Evolutionary conservation across 352 stramenopile genomes (phyloP), one percentile per base, ranked within the genome.

Genomic region (Phytophthora fragariae): DNA sequence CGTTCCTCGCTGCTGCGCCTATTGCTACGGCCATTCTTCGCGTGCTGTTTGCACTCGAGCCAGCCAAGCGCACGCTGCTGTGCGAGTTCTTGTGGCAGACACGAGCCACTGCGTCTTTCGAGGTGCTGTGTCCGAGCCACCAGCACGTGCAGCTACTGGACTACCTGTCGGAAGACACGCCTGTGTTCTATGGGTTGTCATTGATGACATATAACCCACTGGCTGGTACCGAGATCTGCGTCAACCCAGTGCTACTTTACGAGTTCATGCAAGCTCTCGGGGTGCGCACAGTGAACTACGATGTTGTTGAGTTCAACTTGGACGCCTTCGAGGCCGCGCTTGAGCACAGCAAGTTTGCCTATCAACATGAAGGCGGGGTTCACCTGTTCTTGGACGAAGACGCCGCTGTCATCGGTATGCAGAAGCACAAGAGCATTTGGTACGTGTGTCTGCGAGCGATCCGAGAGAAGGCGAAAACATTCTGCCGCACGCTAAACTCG

Each of bases 371-470:
- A 75, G 89, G 89, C 21, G 78, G 81, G 5, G 89, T 95, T 44
- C 83, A 93, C 57, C 68, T 95, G 31, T 95, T 92, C 68, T 35
- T 94, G 47, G 85, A 95, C 52, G 74, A 67, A 11, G 53, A 76
- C 0, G 84, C 76, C 3, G 71, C 73, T 35, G 85, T 94, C n/a
- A 95, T 95, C 55, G 89, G 89, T 17, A 86, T 95, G 78, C 84
- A 95, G 65, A 95, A 95, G 72, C 81, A 87, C 76, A 94, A 95
- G 68, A 93, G 84, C 10, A 71, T 88, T n/a, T 95, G 89, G 89
- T 95, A 94, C 64, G 88, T 95, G 15, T 92, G 85, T 74, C 75
- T 95, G 56, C 88, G 88, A n/a, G 88, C 88, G n/a, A 95, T 95
- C 68, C 88, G 88, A 14, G 88, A 95, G 66, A 93, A 93, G 53